phyloP scores from a whole-genome alignment of 306 rosid species.

The Ormosia semicastrata region DNA sequence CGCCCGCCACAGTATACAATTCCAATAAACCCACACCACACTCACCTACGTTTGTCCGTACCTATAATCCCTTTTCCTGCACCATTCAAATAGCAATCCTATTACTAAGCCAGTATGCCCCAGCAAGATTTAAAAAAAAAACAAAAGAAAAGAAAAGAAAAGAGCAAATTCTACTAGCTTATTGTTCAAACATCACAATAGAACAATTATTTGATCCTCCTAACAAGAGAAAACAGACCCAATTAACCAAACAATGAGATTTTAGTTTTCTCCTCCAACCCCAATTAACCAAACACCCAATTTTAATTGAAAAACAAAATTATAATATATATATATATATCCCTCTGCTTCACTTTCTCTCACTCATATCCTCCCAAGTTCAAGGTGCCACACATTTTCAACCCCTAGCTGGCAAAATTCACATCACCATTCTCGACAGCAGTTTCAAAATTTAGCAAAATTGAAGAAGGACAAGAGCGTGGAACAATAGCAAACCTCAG shows the following conservation, averaged over 20 bases:
- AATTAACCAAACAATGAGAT: background rate
- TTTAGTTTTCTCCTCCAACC: slow-evolving; percentile 2
- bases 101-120: slow-evolving; percentile 7
- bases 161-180: background rate
- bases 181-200: background rate
- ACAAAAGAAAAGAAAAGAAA: background rate
- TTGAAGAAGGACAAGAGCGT: background rate
- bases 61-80: slow-evolving; percentile 29
- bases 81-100: slow-evolving; percentile 17
- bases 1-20: slow-evolving; percentile 27
- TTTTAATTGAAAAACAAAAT: background rate
- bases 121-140: background rate
- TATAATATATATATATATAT: background rate
- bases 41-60: slow-evolving; percentile 9
- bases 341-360: background rate
- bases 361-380: slow-evolving; percentile 3
- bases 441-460: slow-evolving; percentile 21
- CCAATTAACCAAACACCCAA: slow-evolving; percentile 19
- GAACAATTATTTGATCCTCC: background rate
- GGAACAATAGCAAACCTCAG: slow-evolving; percentile 43
- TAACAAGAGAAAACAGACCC: background rate
- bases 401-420: slow-evolving; percentile 29
- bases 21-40: slow-evolving; percentile 12
- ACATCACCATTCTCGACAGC: background rate
- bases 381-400: slow-evolving; percentile 18